phyloP scores from a whole-genome alignment of 1,139 yeast species.

The Lodderomyces margitis region DNA sequence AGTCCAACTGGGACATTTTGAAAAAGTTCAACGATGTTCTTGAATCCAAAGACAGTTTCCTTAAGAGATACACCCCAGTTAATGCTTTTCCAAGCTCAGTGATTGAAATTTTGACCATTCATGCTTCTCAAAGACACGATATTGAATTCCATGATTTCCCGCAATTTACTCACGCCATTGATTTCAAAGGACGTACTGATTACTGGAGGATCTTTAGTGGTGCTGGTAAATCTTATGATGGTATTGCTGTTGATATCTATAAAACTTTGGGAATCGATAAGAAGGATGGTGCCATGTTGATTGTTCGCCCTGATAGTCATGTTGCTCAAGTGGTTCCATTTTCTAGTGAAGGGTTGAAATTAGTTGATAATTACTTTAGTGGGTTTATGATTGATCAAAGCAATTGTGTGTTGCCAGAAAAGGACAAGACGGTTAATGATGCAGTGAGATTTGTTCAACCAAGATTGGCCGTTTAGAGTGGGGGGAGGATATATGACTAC shows the following conservation, averaged over 20 bases:
- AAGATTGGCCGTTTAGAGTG: constrained; percentile 13
- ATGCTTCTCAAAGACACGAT: constrained; percentile 19
- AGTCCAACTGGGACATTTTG: constrained; percentile 14
- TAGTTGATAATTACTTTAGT: constrained; percentile 22
- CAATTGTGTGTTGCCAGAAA: constrained; percentile 10
- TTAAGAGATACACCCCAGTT: constrained; percentile 24
- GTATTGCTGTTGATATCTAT: constrained; percentile 14
- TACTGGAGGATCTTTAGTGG: constrained; percentile 29
- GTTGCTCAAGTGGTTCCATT: constrained; percentile 24
- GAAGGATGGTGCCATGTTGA: constrained; percentile 23
- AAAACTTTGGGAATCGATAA: constrained; percentile 25
- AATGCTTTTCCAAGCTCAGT: constrained; percentile 24
- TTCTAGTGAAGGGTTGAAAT: constrained; percentile 17
- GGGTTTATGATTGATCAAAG: constrained; percentile 22
- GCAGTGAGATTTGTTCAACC: constrained; percentile 13
- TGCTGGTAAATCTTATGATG: constrained; percentile 17
- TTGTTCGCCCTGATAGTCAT: constrained; percentile 36
- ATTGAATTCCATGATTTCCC: constrained; percentile 29
- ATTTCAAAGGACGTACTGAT: constrained; percentile 26
- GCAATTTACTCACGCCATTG: constrained; percentile 24
- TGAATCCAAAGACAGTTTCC: constrained; percentile 15
- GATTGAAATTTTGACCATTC: constrained; percentile 24
- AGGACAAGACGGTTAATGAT: constrained; percentile 10
- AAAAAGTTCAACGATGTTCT: constrained; percentile 19
- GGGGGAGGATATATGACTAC: too few relatives aligned